These are phyloP conservation scores for Parasarocladium wereldwijsianum DNA, from an alignment of 2,329 filamentous ascomycete genomes.

Conservation along the genomic window DNA sequence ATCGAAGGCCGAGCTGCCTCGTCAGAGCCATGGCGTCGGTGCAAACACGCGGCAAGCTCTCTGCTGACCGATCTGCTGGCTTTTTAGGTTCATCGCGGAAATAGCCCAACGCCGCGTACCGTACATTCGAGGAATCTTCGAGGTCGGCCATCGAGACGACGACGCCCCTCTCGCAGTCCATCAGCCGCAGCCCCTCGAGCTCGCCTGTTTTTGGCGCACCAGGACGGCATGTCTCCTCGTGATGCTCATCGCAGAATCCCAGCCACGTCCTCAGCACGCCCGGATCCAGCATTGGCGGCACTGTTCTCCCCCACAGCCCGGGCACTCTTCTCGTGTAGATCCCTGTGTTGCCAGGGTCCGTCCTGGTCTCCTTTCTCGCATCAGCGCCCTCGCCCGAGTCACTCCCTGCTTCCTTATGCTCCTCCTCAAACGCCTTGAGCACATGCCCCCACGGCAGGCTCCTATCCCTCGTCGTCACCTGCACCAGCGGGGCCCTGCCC, in stretches of 20 bases:
- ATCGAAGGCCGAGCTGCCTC: conserved; percentile 17
- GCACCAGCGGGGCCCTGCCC: conserved; percentile 18
- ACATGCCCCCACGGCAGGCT: conserved; percentile 22
- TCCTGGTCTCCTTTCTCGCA: conserved; percentile 8
- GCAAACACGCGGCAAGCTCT: conserved; percentile 14
- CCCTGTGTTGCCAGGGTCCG: not conserved
- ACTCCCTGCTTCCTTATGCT: conserved; percentile 7
- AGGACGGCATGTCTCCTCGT: conserved; percentile 9
- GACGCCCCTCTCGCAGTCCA: conserved; percentile 16
- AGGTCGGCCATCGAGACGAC: conserved; percentile 16
- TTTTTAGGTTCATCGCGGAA: conserved; percentile 7
- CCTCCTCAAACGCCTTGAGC: conserved; percentile 14
- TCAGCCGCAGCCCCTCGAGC: conserved; percentile 14
- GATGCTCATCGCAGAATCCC: conserved; percentile 18
- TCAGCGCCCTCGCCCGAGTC: conserved; percentile 8
- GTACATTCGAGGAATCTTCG: conserved; percentile 9
- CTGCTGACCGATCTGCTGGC: conserved; percentile 10
- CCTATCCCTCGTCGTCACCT: conserved; percentile 21
- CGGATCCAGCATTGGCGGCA: conserved; percentile 15
- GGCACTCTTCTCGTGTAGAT: conserved; percentile 4
- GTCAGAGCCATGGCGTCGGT: conserved; percentile 19
- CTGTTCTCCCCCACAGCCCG: conserved; percentile 16
- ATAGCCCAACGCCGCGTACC: conserved; percentile 22
- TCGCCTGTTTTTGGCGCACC: conserved; percentile 8
- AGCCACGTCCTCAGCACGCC: conserved; percentile 19